phyloP scores from a whole-genome alignment of 805 yeast species.

The Yamadazyma ubonensis region DNA sequence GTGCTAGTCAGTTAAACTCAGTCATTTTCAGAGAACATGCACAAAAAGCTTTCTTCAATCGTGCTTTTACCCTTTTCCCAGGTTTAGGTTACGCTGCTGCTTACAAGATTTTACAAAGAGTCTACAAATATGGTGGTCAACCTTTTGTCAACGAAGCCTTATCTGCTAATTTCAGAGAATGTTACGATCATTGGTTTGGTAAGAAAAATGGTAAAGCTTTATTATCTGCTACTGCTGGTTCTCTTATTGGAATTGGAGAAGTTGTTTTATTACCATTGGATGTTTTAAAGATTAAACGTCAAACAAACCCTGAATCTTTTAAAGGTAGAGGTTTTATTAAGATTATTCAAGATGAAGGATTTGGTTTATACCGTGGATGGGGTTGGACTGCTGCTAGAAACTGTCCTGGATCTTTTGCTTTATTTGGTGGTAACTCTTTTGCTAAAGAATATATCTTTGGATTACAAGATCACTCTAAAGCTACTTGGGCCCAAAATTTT shows the following conservation, averaged over 20 bases:
- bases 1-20: constrained; percentile 65
- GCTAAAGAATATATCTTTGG: constrained; percentile 95
- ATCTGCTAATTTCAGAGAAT: constrained; percentile 64
- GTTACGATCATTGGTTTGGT: constrained; percentile 79
- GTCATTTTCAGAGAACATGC: constrained; percentile 89
- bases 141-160: constrained; percentile 96
- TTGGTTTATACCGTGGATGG: constrained; percentile 95
- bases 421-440: constrained; percentile 98
- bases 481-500: constrained; percentile 95
- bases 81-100: constrained; percentile 98
- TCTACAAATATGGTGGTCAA: constrained; percentile 98
- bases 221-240: constrained; percentile 96
- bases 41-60: constrained; percentile 60
- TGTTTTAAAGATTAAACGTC: constrained; percentile 96
- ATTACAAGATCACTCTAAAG: constrained; percentile 79
- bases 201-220: constrained; percentile 96
- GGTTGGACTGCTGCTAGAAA: constrained; percentile 99
- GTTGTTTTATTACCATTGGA: constrained; percentile 93
- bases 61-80: constrained; percentile 86
- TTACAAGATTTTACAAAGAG: constrained; percentile 94
- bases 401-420: constrained; percentile 97
- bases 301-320: constrained; percentile 99
- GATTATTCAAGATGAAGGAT: constrained; percentile 87
- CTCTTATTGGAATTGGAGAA: constrained; percentile 96
- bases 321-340: constrained; percentile 94